Conservation (phyloP, 805 yeast genomes). For the Ogataea zsoltii region DNA sequence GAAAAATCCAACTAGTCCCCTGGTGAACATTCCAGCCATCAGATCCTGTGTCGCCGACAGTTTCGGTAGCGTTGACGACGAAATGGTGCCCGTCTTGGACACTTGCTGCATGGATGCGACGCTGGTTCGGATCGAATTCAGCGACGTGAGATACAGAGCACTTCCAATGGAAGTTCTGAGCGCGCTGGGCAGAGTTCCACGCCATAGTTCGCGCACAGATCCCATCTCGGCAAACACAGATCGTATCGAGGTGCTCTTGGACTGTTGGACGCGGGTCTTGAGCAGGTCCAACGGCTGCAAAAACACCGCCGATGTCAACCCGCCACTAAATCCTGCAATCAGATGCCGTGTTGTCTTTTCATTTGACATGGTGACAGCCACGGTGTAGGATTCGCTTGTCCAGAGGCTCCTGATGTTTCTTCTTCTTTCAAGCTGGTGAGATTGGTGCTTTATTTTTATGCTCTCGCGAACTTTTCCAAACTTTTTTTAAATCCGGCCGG, state of each 20-base stretch:
- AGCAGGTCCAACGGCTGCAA: slow-evolving; percentile 88
- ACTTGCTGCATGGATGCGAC: slow-evolving; percentile 21
- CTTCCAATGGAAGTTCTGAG: slow-evolving; percentile 88
- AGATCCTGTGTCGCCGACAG: slow-evolving; percentile 70
- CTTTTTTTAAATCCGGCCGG: too few relatives aligned
- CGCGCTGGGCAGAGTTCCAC: slow-evolving; percentile 92
- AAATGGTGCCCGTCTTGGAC: background rate
- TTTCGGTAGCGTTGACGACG: slow-evolving; percentile 62
- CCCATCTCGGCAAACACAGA: slow-evolving; percentile 42
- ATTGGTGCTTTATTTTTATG: too few relatives aligned
- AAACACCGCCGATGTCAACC: slow-evolving; percentile 73
- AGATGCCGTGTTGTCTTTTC: slow-evolving; percentile 50
- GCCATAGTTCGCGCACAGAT: slow-evolving; percentile 65
- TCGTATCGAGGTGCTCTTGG: slow-evolving; percentile 33
- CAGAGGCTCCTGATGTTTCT: too few relatives aligned
- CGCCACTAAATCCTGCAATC: slow-evolving; percentile 81
- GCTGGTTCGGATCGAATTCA: slow-evolving; percentile 60
- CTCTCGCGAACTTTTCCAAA: too few relatives aligned
- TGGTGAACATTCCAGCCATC: slow-evolving; percentile 70
- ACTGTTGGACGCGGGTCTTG: slow-evolving; percentile 84
- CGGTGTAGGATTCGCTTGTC: too few relatives aligned
- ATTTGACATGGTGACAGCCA: slow-evolving; percentile 5
- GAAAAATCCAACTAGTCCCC: slow-evolving; percentile 79
- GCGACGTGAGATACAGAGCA: slow-evolving; percentile 75
- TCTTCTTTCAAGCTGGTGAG: too few relatives aligned